A percentile compares a stretch with the other conserved stretches of the same genome.
These are phyloP conservation scores for Phlebiopsis gigantea DNA, from an alignment of 768 basidiomycete genomes.

Conservation along the genomic window DNA sequence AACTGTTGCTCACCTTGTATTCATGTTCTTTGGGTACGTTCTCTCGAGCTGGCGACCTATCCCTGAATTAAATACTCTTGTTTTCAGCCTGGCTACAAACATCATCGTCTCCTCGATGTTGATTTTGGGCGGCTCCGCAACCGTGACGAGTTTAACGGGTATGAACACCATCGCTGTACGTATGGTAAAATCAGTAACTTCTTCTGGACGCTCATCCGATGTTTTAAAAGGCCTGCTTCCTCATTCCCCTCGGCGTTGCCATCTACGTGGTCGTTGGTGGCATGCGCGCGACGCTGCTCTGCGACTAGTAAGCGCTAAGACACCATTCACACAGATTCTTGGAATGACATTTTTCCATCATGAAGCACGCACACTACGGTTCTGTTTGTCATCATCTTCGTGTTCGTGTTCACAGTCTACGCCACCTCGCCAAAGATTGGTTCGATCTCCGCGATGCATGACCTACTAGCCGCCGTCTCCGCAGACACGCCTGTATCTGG, in stretches of 20 bases:
- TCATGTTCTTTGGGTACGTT: constrained; percentile 77
- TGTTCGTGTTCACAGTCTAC: constrained; percentile 76
- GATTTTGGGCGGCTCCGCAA: constrained; percentile 78
- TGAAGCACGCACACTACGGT: constrained; percentile 85
- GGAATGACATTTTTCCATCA: background rate
- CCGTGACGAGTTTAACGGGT: constrained; percentile 82
- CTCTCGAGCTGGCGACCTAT: background rate
- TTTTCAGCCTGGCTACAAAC: constrained; percentile 72
- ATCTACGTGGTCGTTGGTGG: constrained; percentile 87
- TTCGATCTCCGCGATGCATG: constrained; percentile 71
- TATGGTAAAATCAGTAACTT: too few relatives aligned
- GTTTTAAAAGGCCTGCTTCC: constrained; percentile 65
- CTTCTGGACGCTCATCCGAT: background rate
- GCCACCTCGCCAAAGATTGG: constrained; percentile 78
- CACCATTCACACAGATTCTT: background rate
- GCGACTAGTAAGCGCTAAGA: constrained; percentile 70
- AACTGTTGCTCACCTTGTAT: constrained; percentile 67
- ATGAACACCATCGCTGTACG: constrained; percentile 78
- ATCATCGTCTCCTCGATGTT: constrained; percentile 88
- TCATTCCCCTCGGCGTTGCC: constrained; percentile 82
- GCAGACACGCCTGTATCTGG: constrained; percentile 57
- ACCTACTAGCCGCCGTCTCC: constrained; percentile 61
- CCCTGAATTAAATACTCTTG: background rate
- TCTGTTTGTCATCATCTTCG: constrained; percentile 81
- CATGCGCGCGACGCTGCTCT: constrained; percentile 81